Evolutionary conservation across 768 basidiomycete species (phyloP).

Genomic region (Russula emetica): DNA sequence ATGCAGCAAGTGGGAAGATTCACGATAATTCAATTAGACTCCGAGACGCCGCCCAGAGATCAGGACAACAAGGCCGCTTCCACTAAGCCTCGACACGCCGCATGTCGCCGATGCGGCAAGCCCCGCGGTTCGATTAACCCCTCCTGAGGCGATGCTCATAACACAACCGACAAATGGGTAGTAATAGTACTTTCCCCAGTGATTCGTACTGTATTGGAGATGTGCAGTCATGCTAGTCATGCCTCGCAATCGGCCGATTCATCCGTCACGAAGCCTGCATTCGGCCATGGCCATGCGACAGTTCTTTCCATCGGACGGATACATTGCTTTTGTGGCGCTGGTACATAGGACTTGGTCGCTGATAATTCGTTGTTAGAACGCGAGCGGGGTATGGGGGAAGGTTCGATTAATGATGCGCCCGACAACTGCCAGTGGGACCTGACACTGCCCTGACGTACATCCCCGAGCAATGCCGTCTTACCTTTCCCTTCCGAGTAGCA

Average conservation of each 20-base stretch:
- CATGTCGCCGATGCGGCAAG: constrained; percentile 18
- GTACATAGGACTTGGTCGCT: neutral
- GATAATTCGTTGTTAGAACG: constrained; percentile 12
- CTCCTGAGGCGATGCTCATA: neutral
- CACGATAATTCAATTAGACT: neutral
- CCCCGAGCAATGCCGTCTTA: constrained; percentile 1
- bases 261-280: neutral
- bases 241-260: neutral
- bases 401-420: constrained; percentile 7
- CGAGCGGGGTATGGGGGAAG: neutral
- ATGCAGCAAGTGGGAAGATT: neutral
- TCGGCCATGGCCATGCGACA: neutral
- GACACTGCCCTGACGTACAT: neutral
- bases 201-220: neutral
- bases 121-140: constrained; percentile 6
- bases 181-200: too few relatives aligned
- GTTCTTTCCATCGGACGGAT: neutral
- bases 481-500: constrained; percentile 5
- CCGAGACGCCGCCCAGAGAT: neutral
- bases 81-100: constrained; percentile 4
- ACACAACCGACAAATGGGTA: too few relatives aligned
- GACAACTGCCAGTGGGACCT: neutral
- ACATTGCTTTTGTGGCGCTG: neutral
- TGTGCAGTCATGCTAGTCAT: neutral
- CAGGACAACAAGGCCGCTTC: neutral